These are phyloP conservation scores for Silybum marianum DNA, from an alignment of 129 eudicot genomes.

Conservation along the genomic window DNA sequence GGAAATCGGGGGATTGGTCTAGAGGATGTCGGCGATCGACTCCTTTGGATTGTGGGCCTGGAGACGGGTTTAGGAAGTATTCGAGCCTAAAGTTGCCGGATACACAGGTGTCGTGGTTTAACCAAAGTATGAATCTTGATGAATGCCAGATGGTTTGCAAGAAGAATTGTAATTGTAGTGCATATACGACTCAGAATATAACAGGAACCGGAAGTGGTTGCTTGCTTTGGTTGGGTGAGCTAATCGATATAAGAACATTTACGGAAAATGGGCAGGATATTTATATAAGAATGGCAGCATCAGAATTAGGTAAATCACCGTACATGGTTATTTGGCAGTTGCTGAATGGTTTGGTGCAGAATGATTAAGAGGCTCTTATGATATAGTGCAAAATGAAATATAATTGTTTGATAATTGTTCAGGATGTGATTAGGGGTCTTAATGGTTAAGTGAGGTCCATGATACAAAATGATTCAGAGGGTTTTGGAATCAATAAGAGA, in stretches of 20 bases:
- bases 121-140: conserved; percentile 21
- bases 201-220: conserved; percentile 28
- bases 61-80: conserved; percentile 30
- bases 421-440: too few species aligned
- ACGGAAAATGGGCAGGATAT: conserved; percentile 29
- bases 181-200: conserved; percentile 20
- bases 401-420: too few species aligned
- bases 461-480: too few species aligned
- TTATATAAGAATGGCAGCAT: conserved; percentile 27
- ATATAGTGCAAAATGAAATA: too few species aligned
- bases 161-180: conserved; percentile 31
- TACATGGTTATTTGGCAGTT: too few species aligned
- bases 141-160: conserved; percentile 27
- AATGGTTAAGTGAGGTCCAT: too few species aligned
- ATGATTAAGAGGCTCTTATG: too few species aligned
- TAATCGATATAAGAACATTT: conserved; percentile 20
- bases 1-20: conserved; percentile 25
- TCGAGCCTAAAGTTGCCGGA: conserved; percentile 31
- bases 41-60: conserved; percentile 16
- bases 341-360: too few species aligned
- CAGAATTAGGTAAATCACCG: conserved; percentile 17
- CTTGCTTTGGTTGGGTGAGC: conserved; percentile 34
- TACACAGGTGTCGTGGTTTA: conserved; percentile 23
- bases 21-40: conserved; percentile 24
- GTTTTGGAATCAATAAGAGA: too few species aligned